These are phyloP conservation scores for Chimonanthus salicifolius DNA, from an alignment of 164 flowering plant genomes.

Conservation along the genomic window DNA sequence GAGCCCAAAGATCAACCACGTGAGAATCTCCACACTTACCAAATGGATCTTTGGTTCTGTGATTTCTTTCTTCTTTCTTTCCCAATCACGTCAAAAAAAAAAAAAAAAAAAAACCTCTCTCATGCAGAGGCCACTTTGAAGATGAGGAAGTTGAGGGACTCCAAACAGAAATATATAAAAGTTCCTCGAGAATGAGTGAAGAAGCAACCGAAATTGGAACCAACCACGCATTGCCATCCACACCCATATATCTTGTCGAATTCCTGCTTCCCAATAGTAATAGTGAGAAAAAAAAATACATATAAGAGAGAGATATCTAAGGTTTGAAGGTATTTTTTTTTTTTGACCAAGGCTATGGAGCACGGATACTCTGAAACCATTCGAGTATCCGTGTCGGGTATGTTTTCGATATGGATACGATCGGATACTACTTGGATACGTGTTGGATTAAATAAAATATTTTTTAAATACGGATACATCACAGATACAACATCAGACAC, in stretches of 20 bases:
- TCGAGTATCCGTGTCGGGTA: too few species aligned
- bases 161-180: slow-evolving; percentile 74
- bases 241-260: slow-evolving; percentile 64
- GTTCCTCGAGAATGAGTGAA: slow-evolving; percentile 77
- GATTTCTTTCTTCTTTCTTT: background rate
- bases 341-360: too few species aligned
- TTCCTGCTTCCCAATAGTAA: slow-evolving; percentile 33
- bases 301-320: background rate
- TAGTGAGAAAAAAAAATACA: background rate
- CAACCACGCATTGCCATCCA: slow-evolving; percentile 95
- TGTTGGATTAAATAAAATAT: too few species aligned
- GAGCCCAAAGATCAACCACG: slow-evolving; percentile 1
- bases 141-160: slow-evolving; percentile 77
- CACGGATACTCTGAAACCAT: too few species aligned
- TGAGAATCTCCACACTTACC: background rate
- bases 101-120: background rate
- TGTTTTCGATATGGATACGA: too few species aligned
- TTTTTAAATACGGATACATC: too few species aligned
- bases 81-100: background rate
- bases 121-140: slow-evolving; percentile 59
- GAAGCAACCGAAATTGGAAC: slow-evolving; percentile 79
- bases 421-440: too few species aligned
- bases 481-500: background rate
- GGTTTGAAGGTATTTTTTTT: background rate
- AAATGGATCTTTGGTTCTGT: background rate